phyloP scores from a whole-genome alignment of 2,329 filamentous ascomycete genomes.

The Ceratocystis alfenasii region DNA sequence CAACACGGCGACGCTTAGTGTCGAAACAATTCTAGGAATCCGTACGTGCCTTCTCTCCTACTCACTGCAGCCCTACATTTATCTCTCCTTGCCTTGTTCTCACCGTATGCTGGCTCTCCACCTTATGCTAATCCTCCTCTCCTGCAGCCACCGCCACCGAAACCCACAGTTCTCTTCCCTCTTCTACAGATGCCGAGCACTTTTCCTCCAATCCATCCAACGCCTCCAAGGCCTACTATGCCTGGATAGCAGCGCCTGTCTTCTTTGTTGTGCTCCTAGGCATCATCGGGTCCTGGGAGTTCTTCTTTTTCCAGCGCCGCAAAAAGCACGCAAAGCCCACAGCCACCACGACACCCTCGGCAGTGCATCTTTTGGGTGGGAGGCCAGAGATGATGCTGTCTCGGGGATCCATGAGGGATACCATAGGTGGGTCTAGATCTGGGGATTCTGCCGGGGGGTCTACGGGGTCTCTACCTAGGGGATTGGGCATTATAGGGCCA shows the following conservation, averaged over 20 bases:
- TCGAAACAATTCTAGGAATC: neutral
- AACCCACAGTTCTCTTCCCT: neutral
- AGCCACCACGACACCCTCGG: neutral
- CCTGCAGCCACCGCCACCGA: neutral
- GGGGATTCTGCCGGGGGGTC: neutral
- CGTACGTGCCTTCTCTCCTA: neutral
- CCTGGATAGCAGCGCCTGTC: constrained; percentile 1
- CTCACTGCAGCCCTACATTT: neutral
- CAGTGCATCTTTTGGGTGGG: neutral
- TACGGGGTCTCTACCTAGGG: neutral
- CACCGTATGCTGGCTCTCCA: neutral
- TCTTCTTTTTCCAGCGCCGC: constrained; percentile 3
- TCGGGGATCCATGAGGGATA: neutral
- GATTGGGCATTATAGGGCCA: neutral
- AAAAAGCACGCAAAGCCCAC: neutral
- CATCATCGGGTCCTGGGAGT: constrained; percentile 7
- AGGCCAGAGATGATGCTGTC: neutral
- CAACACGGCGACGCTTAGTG: neutral
- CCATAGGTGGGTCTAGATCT: neutral
- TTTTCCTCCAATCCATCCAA: neutral
- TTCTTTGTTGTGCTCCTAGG: neutral
- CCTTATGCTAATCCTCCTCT: neutral
- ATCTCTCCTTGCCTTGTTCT: neutral
- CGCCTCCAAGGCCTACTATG: neutral
- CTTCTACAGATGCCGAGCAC: neutral